phyloP scores from a whole-genome alignment of 2,329 filamentous ascomycete genomes.

The Colletotrichum incanum region DNA sequence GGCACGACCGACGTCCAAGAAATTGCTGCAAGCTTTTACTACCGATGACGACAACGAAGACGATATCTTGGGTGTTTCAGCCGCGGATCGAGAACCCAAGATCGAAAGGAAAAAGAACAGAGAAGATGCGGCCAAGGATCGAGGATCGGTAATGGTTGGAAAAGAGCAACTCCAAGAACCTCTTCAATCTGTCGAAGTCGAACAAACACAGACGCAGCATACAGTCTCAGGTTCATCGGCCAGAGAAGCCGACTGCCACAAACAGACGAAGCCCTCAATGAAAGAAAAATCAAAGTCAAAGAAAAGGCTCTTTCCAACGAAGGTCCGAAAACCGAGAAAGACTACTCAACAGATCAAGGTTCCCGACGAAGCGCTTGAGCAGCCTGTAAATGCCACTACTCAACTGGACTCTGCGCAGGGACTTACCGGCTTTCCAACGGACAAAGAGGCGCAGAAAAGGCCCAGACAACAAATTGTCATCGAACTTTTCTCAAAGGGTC shows the following conservation, averaged over 20 bases:
- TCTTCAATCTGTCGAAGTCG: background rate
- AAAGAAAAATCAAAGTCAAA: background rate
- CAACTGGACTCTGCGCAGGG: background rate
- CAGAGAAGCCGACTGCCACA: background rate
- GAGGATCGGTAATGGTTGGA: background rate
- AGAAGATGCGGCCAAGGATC: background rate
- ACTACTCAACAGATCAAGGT: background rate
- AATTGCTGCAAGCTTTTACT: constrained; percentile 25
- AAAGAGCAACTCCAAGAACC: background rate
- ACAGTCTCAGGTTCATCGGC: background rate
- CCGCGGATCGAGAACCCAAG: background rate
- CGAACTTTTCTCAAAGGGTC: constrained; percentile 18
- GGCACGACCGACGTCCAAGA: constrained; percentile 33
- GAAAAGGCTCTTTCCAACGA: background rate
- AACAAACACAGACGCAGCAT: background rate
- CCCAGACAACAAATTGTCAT: constrained; percentile 18
- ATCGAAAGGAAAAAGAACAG: background rate
- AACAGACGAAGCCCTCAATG: background rate
- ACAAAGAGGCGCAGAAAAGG: background rate
- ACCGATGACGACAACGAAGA: constrained; percentile 49
- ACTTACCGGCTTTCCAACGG: background rate
- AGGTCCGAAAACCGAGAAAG: background rate
- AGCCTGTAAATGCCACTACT: background rate
- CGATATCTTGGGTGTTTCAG: constrained; percentile 48
- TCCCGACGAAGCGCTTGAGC: background rate